Evolutionary conservation across 208 protist genomes (phyloP).

Genomic region (Naegleria gruberi): DNA sequence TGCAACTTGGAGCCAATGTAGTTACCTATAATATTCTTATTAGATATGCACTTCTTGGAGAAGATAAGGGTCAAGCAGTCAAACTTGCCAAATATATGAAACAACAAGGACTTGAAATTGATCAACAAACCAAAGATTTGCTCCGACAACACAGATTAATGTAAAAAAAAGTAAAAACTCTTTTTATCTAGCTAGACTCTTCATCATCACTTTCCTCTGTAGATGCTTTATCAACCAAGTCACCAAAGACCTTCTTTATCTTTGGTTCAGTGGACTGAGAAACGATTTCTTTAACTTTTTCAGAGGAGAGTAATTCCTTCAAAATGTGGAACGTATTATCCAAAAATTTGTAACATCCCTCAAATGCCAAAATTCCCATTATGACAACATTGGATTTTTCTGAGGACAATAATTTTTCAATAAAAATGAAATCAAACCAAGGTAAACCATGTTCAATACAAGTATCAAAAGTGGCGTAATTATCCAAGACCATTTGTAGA

Average conservation of each 20-base stretch:
- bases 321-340: background rate
- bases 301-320: background rate
- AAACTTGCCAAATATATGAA: background rate
- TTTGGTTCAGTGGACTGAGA: background rate
- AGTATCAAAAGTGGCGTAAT: background rate
- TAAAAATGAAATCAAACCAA: background rate
- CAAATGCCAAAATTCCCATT: background rate
- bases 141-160: background rate
- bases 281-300: background rate
- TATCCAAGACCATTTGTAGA: background rate
- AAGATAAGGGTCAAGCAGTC: background rate
- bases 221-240: background rate
- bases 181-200: too few relatives aligned
- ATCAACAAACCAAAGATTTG: background rate
- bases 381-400: background rate
- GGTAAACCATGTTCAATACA: background rate
- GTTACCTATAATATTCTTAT: background rate
- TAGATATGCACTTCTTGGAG: background rate
- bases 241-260: background rate
- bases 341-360: background rate
- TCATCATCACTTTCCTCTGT: too few relatives aligned
- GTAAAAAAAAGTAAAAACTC: background rate
- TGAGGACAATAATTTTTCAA: background rate
- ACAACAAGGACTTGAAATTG: background rate
- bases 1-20: background rate